phyloP scores from a whole-genome alignment of 257 asterid species.

The Solanum commersonii region DNA sequence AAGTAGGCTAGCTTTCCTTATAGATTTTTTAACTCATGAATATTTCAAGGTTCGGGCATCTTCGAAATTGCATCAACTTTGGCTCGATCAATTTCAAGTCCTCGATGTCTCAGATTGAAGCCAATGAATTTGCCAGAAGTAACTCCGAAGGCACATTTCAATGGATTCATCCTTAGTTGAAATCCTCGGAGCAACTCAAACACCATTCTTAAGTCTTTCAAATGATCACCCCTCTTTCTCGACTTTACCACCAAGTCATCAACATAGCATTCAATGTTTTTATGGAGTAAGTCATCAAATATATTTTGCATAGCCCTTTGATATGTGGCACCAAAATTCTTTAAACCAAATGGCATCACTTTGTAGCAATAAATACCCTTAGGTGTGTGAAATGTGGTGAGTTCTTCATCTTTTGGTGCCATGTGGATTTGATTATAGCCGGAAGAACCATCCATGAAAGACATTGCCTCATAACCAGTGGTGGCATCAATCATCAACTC shows the following conservation, averaged over 20 bases:
- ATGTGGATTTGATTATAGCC: too few species aligned
- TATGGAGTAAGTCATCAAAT: not conserved
- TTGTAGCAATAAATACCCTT: too few species aligned
- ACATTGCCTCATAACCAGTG: not conserved
- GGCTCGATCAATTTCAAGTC: too few species aligned
- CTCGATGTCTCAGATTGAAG: not conserved
- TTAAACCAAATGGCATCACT: not conserved
- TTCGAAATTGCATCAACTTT: not conserved
- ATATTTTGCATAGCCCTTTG: not conserved
- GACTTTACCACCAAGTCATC: not conserved
- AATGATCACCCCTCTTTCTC: not conserved
- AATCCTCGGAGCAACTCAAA: not conserved
- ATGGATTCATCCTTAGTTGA: not conserved
- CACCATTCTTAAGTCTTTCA: not conserved
- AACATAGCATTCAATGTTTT: too few species aligned
- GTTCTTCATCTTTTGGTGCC: not conserved
- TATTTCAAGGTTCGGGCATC: not conserved
- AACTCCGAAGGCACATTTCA: not conserved
- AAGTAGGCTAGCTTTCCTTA: not conserved
- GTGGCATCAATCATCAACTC: not conserved
- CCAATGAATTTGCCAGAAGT: not conserved
- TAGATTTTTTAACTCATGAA: not conserved
- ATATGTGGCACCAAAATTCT: not conserved
- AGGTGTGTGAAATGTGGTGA: not conserved
- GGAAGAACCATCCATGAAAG: not conserved